Evolutionary conservation across 176 grass and related monocot genomes (phyloP).

Genomic region (Tuctoria greenei): DNA sequence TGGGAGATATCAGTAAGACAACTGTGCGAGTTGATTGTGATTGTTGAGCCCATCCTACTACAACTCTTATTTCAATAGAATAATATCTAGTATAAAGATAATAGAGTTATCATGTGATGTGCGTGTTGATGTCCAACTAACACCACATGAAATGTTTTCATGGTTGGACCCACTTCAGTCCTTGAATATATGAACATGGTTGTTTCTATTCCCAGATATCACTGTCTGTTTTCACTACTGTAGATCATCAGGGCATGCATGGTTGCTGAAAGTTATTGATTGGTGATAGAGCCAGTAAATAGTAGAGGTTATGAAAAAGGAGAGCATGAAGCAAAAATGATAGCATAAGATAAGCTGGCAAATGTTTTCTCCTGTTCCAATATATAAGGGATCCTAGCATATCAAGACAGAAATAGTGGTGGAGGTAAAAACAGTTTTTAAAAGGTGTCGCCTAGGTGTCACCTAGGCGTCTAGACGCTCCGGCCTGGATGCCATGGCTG

Average conservation of each 20-base stretch:
- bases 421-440: not conserved
- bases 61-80: not conserved
- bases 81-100: conserved; percentile 38
- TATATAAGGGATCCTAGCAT: too few species aligned
- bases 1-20: conserved; percentile 9
- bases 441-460: too few species aligned
- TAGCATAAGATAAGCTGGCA: conserved; percentile 31
- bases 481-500: too few species aligned
- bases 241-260: conserved; percentile 31
- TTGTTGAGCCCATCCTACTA: conserved; percentile 25
- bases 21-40: conserved; percentile 33
- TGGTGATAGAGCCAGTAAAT: conserved; percentile 29
- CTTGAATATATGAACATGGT: conserved; percentile 32
- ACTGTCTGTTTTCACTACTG: conserved; percentile 22
- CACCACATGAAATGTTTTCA: conserved; percentile 47
- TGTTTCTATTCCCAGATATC: conserved; percentile 29
- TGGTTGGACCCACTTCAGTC: conserved; percentile 23
- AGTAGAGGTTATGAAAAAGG: not conserved
- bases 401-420: too few species aligned
- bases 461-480: too few species aligned
- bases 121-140: not conserved
- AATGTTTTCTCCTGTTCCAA: conserved; percentile 8
- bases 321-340: conserved; percentile 22
- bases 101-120: conserved; percentile 26
- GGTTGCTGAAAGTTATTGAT: conserved; percentile 16